Conservation (phyloP, 352 stramenopile genomes). For the Elongisporangium senticosum region DNA sequence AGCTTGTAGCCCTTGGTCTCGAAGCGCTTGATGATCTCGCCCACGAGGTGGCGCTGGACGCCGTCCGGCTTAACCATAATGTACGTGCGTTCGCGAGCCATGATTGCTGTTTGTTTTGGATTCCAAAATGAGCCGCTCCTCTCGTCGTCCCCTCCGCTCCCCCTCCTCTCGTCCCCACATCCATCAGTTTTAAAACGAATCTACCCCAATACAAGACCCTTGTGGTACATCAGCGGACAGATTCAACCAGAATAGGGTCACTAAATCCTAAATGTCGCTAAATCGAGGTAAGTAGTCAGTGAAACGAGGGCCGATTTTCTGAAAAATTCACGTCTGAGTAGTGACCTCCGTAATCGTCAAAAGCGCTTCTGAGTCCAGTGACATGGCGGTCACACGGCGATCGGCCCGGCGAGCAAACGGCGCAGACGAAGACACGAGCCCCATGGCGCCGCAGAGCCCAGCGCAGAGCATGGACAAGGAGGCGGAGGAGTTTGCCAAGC, state of each 20-base stretch:
- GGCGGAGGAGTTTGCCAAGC: constrained; percentile 52
- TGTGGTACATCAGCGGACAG: not conserved
- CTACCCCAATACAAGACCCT: not conserved
- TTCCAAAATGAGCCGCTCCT: constrained; percentile 5
- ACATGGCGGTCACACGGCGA: not conserved
- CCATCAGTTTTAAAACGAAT: not conserved
- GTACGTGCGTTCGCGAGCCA: constrained; percentile 65
- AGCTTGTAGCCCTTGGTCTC: constrained; percentile 98
- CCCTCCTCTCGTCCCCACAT: not conserved
- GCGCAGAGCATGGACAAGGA: constrained; percentile 1
- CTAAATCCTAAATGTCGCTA: not conserved
- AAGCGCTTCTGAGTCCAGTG: not conserved
- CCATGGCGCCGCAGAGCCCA: not conserved
- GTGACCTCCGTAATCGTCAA: not conserved
- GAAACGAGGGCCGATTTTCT: not conserved
- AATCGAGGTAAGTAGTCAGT: not conserved
- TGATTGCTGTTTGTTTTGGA: constrained; percentile 11
- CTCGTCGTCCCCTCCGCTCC: not conserved
- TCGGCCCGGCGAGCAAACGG: not conserved
- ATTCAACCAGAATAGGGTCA: not conserved
- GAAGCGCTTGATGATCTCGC: constrained; percentile 98
- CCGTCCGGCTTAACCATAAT: constrained; percentile 98
- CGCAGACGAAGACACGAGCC: not conserved
- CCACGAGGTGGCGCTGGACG: constrained; percentile 93
- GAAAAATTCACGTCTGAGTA: not conserved